phyloP scores from a whole-genome alignment of 768 basidiomycete species.

The Calocybe indica region DNA sequence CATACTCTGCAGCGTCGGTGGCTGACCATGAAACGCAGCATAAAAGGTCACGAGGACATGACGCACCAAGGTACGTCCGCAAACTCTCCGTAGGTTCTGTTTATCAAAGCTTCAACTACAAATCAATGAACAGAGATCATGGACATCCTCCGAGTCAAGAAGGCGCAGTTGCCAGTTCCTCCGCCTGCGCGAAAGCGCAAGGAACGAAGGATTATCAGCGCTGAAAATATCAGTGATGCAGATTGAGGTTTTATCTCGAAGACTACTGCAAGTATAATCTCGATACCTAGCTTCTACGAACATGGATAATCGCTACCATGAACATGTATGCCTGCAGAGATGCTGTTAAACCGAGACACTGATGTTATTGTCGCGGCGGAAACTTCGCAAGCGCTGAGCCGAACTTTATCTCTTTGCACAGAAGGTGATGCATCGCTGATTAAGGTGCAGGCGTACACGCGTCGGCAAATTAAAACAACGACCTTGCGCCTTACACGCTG shows the following conservation, averaged over 20 bases:
- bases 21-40: constrained; percentile 70
- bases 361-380: too few species aligned
- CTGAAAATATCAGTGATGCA: constrained; percentile 38
- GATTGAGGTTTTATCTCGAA: background rate
- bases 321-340: too few species aligned
- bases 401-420: too few species aligned
- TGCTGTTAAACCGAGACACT: too few species aligned
- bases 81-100: background rate
- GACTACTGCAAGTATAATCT: constrained; percentile 17
- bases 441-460: too few species aligned
- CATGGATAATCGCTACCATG: too few species aligned
- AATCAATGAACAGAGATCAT: constrained; percentile 54
- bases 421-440: too few species aligned
- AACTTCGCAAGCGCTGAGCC: too few species aligned
- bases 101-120: constrained; percentile 3
- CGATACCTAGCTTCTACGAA: constrained; percentile 26
- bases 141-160: constrained; percentile 74
- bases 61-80: constrained; percentile 56
- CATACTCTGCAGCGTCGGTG: constrained; percentile 76
- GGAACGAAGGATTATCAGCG: constrained; percentile 48
- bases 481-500: too few species aligned
- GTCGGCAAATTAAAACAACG: too few species aligned
- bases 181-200: constrained; percentile 27
- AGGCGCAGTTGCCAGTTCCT: constrained; percentile 46
- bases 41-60: constrained; percentile 79